These are phyloP conservation scores for Candida xyloterini DNA, from an alignment of 805 yeast species.

Conservation along the genomic window DNA sequence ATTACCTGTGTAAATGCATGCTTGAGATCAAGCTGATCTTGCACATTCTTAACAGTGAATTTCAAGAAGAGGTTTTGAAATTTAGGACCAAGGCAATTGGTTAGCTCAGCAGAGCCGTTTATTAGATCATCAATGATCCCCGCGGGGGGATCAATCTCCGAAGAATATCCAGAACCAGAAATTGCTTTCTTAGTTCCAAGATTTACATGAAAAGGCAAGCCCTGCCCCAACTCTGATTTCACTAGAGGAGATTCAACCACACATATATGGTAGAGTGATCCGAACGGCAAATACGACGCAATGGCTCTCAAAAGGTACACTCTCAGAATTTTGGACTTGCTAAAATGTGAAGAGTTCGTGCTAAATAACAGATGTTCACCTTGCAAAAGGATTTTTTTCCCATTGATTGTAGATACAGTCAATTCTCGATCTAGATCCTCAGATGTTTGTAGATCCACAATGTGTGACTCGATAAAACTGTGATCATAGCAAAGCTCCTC, in stretches of 20 bases:
- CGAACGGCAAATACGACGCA: conserved; percentile 57
- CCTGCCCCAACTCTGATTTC: conserved; percentile 30
- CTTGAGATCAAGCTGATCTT: conserved; percentile 28
- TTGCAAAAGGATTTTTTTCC: conserved; percentile 52
- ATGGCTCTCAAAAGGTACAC: conserved; percentile 52
- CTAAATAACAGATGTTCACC: conserved; percentile 52
- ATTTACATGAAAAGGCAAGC: not conserved
- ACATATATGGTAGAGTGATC: conserved; percentile 53
- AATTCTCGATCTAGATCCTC: conserved; percentile 28
- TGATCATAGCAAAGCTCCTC: conserved; percentile 54
- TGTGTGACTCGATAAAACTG: conserved; percentile 63
- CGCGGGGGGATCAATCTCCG: not conserved
- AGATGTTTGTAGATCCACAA: conserved; percentile 33
- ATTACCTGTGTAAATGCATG: conserved; percentile 29
- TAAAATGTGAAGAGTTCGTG: conserved; percentile 52
- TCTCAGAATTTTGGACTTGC: conserved; percentile 37
- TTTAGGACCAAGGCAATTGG: conserved; percentile 37
- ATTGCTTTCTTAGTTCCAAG: not conserved
- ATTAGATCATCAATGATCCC: conserved; percentile 38
- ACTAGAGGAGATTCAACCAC: conserved; percentile 52
- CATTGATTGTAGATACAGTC: conserved; percentile 50
- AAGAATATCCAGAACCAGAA: too few species aligned
- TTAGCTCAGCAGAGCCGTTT: conserved; percentile 38
- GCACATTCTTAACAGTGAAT: conserved; percentile 33
- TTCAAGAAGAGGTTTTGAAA: conserved; percentile 38